These are phyloP conservation scores for Penicillium sp. DNA, from an alignment of 2,329 filamentous ascomycete species.

Conservation along the genomic window DNA sequence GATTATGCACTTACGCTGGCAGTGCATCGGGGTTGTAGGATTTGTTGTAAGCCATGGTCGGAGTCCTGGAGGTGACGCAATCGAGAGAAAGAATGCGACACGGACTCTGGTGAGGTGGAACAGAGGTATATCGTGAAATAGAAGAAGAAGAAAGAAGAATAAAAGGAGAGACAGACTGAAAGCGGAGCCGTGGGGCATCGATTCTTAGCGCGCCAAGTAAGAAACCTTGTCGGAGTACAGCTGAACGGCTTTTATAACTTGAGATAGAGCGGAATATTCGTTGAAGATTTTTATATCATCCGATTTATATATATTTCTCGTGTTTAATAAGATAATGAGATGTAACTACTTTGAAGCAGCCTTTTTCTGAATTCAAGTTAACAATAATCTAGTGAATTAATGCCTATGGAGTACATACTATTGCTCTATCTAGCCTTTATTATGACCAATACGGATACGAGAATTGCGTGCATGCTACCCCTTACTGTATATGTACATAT, in stretches of 20 bases:
- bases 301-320: background rate
- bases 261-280: background rate
- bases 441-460: background rate
- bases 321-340: background rate
- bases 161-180: constrained; percentile 12
- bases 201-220: constrained; percentile 23
- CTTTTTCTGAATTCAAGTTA: background rate
- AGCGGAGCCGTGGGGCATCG: constrained; percentile 29
- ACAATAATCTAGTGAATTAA: background rate
- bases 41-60: constrained; percentile 85
- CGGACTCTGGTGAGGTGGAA: background rate
- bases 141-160: constrained; percentile 1
- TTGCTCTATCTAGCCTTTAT: background rate
- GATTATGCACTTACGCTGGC: constrained; percentile 66
- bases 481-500: too few species aligned
- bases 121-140: background rate
- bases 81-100: constrained; percentile 7
- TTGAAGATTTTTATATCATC: background rate
- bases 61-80: constrained; percentile 25
- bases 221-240: background rate
- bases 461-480: too few species aligned
- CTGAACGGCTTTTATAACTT: background rate
- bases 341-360: background rate
- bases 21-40: constrained; percentile 92
- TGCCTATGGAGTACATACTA: background rate